phyloP scores from a whole-genome alignment of 306 rosid genomes.

The Urtica urens region DNA sequence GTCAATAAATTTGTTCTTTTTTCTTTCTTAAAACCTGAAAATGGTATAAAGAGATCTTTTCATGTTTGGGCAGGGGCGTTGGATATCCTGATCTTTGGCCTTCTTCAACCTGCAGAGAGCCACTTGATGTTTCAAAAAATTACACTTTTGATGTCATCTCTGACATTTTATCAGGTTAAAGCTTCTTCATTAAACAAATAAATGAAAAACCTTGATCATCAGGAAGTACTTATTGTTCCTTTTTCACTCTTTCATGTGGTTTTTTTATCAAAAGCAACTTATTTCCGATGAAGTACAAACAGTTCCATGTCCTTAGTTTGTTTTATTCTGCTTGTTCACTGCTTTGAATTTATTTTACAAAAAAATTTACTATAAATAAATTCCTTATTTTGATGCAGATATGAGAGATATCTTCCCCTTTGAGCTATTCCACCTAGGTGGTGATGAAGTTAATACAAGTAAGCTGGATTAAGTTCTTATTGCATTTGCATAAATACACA shows the following conservation, averaged over 20 bases:
- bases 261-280: too few relatives aligned
- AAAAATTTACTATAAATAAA: not conserved
- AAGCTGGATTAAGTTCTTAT: slow-evolving; percentile 24
- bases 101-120: slow-evolving; percentile 69
- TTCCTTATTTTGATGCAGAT: slow-evolving; percentile 31
- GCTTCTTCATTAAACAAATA: slow-evolving; percentile 11
- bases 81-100: slow-evolving; percentile 99
- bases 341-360: not conserved
- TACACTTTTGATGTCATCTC: slow-evolving; percentile 73
- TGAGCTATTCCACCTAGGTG: slow-evolving; percentile 97
- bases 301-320: not conserved
- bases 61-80: slow-evolving; percentile 57
- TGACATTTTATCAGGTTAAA: slow-evolving; percentile 80
- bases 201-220: not conserved
- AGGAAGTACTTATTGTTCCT: not conserved
- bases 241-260: too few relatives aligned
- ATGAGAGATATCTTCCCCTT: slow-evolving; percentile 89
- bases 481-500: too few relatives aligned
- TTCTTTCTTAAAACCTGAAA: too few relatives aligned
- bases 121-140: slow-evolving; percentile 78
- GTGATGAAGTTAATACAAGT: slow-evolving; percentile 97
- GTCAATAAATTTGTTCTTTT: not conserved
- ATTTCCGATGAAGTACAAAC: not conserved
- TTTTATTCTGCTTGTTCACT: not conserved
- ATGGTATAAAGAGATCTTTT: too few relatives aligned